phyloP scores from a whole-genome alignment of 257 asterid genomes.

The Galeopsis tetrahit region DNA sequence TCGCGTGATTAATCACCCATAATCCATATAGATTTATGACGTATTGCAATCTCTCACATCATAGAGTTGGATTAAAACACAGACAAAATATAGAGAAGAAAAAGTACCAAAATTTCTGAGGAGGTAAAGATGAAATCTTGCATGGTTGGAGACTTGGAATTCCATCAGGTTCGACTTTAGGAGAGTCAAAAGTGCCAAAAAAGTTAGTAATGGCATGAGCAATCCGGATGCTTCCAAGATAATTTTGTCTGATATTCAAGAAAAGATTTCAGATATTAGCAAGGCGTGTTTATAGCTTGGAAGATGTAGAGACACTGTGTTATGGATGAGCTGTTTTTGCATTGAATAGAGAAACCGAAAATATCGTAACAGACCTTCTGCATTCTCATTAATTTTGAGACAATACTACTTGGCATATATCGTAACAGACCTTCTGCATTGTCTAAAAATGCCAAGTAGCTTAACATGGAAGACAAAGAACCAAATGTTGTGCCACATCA shows the following conservation, averaged over 20 bases:
- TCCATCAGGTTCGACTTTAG: slow-evolving; percentile 36
- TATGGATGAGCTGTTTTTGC: too few relatives aligned
- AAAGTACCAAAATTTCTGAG: slow-evolving; percentile 25
- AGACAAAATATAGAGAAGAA: not conserved
- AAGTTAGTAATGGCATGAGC: slow-evolving; percentile 45
- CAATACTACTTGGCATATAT: too few relatives aligned
- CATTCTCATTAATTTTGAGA: too few relatives aligned
- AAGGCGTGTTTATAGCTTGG: slow-evolving; percentile 40
- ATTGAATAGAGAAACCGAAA: too few relatives aligned
- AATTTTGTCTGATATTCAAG: slow-evolving; percentile 77
- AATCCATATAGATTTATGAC: not conserved
- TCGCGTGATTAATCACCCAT: slow-evolving; percentile 18
- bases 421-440: too few relatives aligned
- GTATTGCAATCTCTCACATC: not conserved
- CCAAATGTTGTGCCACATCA: too few relatives aligned
- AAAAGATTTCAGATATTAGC: slow-evolving; percentile 81
- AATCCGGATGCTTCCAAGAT: slow-evolving; percentile 81
- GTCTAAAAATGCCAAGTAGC: too few relatives aligned
- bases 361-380: too few relatives aligned
- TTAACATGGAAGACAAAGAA: too few relatives aligned
- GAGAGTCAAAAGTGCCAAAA: slow-evolving; percentile 44
- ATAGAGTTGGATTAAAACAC: not conserved
- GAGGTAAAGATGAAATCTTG: slow-evolving; percentile 42
- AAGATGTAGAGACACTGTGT: too few relatives aligned
- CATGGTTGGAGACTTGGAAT: slow-evolving; percentile 18